Conservation (phyloP, 441 rosid species). For the Daphne laureola region DNA sequence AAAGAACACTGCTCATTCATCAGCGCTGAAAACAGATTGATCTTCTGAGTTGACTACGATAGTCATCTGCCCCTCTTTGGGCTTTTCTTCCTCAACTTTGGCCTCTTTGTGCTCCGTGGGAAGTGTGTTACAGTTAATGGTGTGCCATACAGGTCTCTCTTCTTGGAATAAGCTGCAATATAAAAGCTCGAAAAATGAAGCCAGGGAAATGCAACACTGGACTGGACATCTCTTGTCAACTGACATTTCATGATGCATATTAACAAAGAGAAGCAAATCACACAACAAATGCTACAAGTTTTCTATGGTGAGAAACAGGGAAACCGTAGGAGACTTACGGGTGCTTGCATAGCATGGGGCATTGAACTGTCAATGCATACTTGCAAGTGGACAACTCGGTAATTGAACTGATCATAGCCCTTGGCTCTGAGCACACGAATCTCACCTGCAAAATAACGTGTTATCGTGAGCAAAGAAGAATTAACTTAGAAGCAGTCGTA, state of each 20-base stretch:
- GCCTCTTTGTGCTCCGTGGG: slow-evolving; percentile 34
- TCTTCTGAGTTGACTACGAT: slow-evolving; percentile 36
- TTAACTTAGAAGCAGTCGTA: not conserved
- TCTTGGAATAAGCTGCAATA: slow-evolving; percentile 70
- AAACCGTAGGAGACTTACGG: slow-evolving; percentile 44
- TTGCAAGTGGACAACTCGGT: slow-evolving; percentile 97
- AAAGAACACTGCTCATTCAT: slow-evolving; percentile 11
- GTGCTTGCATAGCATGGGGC: slow-evolving; percentile 85
- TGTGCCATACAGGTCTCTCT: slow-evolving; percentile 85
- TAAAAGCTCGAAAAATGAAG: slow-evolving; percentile 8
- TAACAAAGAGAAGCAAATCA: no score
- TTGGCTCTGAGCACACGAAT: slow-evolving; percentile 87
- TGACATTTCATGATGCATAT: no score
- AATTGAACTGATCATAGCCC: slow-evolving; percentile 81
- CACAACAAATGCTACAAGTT: no score
- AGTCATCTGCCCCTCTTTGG: slow-evolving; percentile 26
- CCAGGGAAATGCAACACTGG: slow-evolving; percentile 1
- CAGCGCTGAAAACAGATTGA: slow-evolving; percentile 18
- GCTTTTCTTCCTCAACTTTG: slow-evolving; percentile 28
- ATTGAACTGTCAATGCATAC: slow-evolving; percentile 79
- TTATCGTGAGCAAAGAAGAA: not conserved
- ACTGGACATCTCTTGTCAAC: not conserved
- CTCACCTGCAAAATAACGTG: slow-evolving; percentile 56
- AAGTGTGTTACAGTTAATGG: slow-evolving; percentile 69
- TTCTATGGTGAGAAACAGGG: not conserved